Percentiles rank a stretch among this genome's conserved stretches.
phyloP scores from a whole-genome alignment of 768 basidiomycete species.

The Xerocomellus chrysenteron region DNA sequence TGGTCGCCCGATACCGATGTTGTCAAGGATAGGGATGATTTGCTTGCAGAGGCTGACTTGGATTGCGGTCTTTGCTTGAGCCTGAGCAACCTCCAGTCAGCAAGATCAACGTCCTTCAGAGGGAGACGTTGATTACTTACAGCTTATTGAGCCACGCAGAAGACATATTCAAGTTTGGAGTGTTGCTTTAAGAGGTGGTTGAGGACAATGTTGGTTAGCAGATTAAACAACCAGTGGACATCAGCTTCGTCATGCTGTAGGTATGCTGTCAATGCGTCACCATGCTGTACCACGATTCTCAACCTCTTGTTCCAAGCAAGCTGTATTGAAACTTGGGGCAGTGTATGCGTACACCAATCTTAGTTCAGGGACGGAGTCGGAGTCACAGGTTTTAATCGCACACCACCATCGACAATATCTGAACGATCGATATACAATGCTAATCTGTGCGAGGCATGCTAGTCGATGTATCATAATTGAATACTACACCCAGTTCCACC shows the following conservation, averaged over 20 bases:
- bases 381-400: too few species aligned
- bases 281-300: background rate
- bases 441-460: background rate
- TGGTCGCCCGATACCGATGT: conserved; percentile 1
- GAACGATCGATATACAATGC: too few species aligned
- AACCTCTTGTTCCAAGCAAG: background rate
- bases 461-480: background rate
- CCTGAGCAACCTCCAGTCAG: conserved; percentile 2
- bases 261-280: background rate
- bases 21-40: background rate
- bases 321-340: background rate
- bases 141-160: conserved; percentile 7
- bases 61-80: background rate
- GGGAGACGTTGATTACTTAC: background rate
- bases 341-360: background rate
- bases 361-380: too few species aligned
- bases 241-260: background rate
- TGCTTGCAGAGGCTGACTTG: background rate
- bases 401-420: background rate
- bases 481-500: too few species aligned
- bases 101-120: background rate
- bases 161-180: background rate
- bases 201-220: background rate
- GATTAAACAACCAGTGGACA: background rate
- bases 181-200: background rate